Conservation (phyloP, 139 green algal genomes). For the Chlamydomonas sphaeroides region DNA sequence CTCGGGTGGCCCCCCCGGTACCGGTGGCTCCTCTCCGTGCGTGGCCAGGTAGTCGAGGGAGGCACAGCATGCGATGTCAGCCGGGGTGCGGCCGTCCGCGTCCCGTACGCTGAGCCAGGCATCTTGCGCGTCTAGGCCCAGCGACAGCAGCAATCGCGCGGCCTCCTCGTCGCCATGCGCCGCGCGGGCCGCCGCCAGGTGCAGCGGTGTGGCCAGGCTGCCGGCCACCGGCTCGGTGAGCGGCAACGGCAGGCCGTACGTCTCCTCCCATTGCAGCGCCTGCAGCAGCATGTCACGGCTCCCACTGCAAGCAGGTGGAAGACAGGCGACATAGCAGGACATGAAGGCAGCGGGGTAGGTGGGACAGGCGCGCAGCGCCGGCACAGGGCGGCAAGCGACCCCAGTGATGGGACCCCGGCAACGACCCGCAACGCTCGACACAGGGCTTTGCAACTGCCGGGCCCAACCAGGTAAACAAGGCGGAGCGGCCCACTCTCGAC, state of each 20-base stretch:
- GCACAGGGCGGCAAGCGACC: too few species aligned
- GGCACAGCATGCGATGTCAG: slow-evolving; percentile 4
- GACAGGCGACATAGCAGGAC: too few species aligned
- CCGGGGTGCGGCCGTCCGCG: not conserved
- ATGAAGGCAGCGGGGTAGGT: too few species aligned
- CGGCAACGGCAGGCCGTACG: not conserved
- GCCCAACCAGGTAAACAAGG: too few species aligned
- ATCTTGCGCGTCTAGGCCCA: not conserved
- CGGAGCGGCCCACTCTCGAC: too few species aligned
- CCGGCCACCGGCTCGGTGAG: not conserved
- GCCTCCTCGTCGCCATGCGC: not conserved
- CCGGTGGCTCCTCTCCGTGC: slow-evolving; percentile 5
- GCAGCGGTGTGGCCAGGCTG: not conserved
- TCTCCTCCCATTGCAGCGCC: slow-evolving; percentile 22
- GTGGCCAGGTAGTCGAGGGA: not conserved
- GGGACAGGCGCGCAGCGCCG: too few species aligned
- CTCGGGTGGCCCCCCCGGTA: too few species aligned
- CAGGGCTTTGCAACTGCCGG: too few species aligned
- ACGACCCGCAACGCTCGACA: too few species aligned
- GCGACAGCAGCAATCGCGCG: slow-evolving; percentile 10
- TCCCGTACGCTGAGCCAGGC: not conserved
- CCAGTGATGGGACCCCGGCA: too few species aligned
- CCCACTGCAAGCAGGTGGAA: too few species aligned
- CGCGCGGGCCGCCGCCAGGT: slow-evolving; percentile 17
- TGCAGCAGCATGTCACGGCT: not conserved